Evolutionary conservation across 1,284 basidiomycete species (phyloP), one percentile per base, ranked within the genome.

Genomic region (Ustilago xerochloae): DNA sequence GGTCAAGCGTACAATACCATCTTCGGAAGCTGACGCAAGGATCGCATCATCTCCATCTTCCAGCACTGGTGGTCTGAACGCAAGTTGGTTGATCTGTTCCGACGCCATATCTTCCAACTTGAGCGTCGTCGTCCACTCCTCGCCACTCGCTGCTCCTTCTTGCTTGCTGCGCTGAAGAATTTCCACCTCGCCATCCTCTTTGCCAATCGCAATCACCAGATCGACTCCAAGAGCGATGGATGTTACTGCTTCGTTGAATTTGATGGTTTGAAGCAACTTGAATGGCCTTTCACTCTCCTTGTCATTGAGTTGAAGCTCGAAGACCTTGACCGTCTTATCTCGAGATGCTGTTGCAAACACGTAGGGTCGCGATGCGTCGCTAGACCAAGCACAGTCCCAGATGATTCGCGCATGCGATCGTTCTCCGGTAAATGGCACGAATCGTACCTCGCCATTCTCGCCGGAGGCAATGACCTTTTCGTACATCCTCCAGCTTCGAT

Each of bases 381-480:
- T 79, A 1, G 90, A 87, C 93, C 94, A 99, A 22, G 90, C 89
- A 78, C 91, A 92, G 84, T 99, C 97, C 93, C 97, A 96, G 38
- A 99, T 91, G 81, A 99, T 97, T 30, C 97, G 89, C 0, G 89
- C 88, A 85, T 99, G 96, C 0, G 93, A 90, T 84, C 93, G 94
- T 71, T 94, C 78, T 47, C 78, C 78, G 13, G 76, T 69, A 26
- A 65, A 67, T 3, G 76, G 73, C n/a, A 64, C 60, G 30, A 72
- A 80, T 4, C 29, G 20, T 1, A 43, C 57, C 38, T 62, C 53
- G n/a, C 33, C 49, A n/a, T 38, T 32, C 13, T 18, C 22, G 22
- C 26, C 22, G 1, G 30, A 35, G 26, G 35, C 22, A 6, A 48
- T 6, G 0, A 47, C 30, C 49, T 54, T 48, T 75, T 88, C 88